phyloP scores from a whole-genome alignment of 768 basidiomycete genomes.

The Dacryopinax primogenitus region DNA sequence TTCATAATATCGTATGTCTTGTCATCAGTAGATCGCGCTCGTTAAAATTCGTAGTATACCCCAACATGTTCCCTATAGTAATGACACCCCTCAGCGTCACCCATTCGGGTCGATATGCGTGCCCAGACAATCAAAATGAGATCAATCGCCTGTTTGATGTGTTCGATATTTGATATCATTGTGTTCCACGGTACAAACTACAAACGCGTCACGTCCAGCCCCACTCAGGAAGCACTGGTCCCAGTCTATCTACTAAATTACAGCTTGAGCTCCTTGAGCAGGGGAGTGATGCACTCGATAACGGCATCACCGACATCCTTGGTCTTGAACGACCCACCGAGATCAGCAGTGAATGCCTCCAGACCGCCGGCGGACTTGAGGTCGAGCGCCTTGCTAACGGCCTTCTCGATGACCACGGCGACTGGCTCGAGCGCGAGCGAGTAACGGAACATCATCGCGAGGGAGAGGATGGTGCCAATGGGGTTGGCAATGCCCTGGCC shows the following conservation, averaged over 20 bases:
- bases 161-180: background rate
- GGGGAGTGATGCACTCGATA: constrained; percentile 22
- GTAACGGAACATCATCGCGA: constrained; percentile 37
- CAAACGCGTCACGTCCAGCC: background rate
- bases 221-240: background rate
- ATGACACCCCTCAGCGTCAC: background rate
- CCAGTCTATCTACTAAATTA: background rate
- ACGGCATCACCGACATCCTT: constrained; percentile 35
- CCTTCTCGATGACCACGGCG: constrained; percentile 34
- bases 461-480: constrained; percentile 42
- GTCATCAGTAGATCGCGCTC: background rate
- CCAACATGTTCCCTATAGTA: background rate
- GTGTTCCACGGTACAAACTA: background rate
- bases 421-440: constrained; percentile 18
- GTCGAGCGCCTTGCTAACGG: constrained; percentile 33
- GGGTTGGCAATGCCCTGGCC: constrained; percentile 45
- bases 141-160: background rate
- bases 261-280: constrained; percentile 9
- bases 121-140: background rate
- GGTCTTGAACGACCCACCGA: constrained; percentile 33
- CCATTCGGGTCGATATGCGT: background rate
- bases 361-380: constrained; percentile 35
- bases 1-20: too few relatives aligned
- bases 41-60: background rate
- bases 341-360: constrained; percentile 33